phyloP scores from a whole-genome alignment of 768 basidiomycete genomes.

The Brasilioporus rufonigricans region DNA sequence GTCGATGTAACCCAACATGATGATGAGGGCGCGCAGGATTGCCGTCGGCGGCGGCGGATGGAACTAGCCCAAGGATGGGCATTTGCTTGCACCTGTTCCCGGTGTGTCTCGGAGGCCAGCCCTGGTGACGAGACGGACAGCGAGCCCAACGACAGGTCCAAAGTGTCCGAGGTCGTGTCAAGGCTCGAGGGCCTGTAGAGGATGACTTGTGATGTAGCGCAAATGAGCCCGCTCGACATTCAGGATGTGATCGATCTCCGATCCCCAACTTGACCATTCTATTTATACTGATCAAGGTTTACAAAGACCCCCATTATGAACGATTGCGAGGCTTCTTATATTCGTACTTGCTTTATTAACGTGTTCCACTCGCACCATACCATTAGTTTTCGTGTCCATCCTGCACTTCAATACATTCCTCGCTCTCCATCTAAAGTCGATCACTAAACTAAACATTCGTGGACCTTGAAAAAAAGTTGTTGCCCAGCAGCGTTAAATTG shows the following conservation, averaged over 20 bases:
- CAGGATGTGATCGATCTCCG: background rate
- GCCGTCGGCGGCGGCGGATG: slow-evolving; percentile 61
- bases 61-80: slow-evolving; percentile 82
- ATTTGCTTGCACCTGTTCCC: slow-evolving; percentile 71
- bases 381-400: background rate
- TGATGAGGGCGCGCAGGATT: slow-evolving; percentile 52
- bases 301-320: background rate
- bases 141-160: slow-evolving; percentile 51
- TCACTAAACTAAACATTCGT: no score
- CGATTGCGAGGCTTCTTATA: background rate
- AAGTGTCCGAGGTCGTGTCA: slow-evolving; percentile 38
- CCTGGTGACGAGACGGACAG: slow-evolving; percentile 28
- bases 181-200: slow-evolving; percentile 28
- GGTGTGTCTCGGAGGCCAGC: slow-evolving; percentile 57
- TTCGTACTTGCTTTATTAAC: background rate
- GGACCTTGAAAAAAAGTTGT: no score
- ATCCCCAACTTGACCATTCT: background rate
- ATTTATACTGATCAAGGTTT: background rate
- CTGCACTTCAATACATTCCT: slow-evolving; percentile 1
- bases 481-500: no score
- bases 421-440: slow-evolving; percentile 2
- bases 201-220: background rate
- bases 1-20: slow-evolving; percentile 62
- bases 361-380: no score
- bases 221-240: background rate